Percentiles rank a stretch among this genome's conserved stretches.
Evolutionary conservation across 1,284 basidiomycete species (phyloP).

Genomic region (Naganishia sp.): DNA sequence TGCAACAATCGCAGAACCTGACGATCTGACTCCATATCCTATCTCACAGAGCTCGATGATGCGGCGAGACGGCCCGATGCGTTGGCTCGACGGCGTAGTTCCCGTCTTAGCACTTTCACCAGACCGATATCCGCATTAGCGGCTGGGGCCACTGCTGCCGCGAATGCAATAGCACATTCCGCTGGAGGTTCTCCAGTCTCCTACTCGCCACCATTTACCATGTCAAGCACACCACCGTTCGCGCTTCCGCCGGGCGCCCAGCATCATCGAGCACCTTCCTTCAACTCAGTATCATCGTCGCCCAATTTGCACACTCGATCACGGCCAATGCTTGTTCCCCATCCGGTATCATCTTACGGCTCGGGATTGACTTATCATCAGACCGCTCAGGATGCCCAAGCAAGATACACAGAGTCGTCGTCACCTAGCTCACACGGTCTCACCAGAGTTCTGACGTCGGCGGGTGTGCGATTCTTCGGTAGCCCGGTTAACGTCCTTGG

Average conservation of each 20-base stretch:
- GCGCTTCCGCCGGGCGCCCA: constrained; percentile 42
- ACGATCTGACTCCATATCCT: not conserved
- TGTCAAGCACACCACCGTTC: constrained; percentile 54
- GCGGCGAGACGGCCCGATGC: constrained; percentile 48
- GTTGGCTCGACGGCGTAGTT: constrained; percentile 51
- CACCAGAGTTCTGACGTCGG: constrained; percentile 80
- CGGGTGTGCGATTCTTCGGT: constrained; percentile 88
- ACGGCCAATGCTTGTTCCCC: constrained; percentile 35
- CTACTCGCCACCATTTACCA: constrained; percentile 54
- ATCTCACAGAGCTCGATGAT: constrained; percentile 53
- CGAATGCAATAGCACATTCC: constrained; percentile 30
- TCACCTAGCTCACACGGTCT: constrained; percentile 61
- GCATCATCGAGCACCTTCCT: constrained; percentile 30
- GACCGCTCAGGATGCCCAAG: constrained; percentile 34
- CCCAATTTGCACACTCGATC: constrained; percentile 33
- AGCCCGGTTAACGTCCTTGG: constrained; percentile 52
- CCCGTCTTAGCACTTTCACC: constrained; percentile 45
- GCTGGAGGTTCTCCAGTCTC: constrained; percentile 41
- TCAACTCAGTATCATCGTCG: constrained; percentile 33
- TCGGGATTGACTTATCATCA: constrained; percentile 36
- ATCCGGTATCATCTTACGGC: constrained; percentile 31
- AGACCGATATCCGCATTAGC: constrained; percentile 50
- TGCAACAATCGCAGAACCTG: not conserved
- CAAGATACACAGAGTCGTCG: constrained; percentile 44
- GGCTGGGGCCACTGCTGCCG: constrained; percentile 20